Base-by-base conservation (phyloP, 2,329 filamentous ascomycete genomes). In the Hymenoscyphus fraxineus region DNA sequence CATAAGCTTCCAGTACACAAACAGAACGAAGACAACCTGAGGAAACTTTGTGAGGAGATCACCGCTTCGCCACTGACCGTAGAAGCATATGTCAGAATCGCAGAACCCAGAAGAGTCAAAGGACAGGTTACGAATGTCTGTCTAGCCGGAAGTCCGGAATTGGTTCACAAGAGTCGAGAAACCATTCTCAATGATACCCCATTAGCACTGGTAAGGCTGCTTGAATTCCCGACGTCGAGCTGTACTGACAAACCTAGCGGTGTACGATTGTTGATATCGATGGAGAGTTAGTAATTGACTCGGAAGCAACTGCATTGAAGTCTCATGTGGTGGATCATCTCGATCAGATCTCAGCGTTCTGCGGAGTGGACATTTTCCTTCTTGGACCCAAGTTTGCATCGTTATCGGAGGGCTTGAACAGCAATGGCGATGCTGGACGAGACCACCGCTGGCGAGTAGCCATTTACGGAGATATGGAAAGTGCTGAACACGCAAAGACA, bases 401-500 rank as follows among this genome's bases (percentile, higher is more conserved):
- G 13, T 88, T 96, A 70, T 88, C 89, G 56, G 87, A 89, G 63
- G 84, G 88, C 51, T 82, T 90, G 68, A 90, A 90, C 57, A 92
- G 91, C 69, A 87, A 88, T 75, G 85, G 86, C 38, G 88, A 95
- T 73, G 88, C 91, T 71, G 89, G 92, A 72, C 81, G 88, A 72
- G 93, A 97, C 77, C 91, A 95, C 77, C 88, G 94, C 71, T 93
- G 96, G 81, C 88, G 94, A 75, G 89, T 97, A 66, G 91, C 92
- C 72, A 96, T 99, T 69, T 99, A 95, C 73, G 94, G 95, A 62
- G 95, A 99, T 76, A 89, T 95, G 78, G 88, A 98, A 79, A 97
- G 93, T 70, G 90, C 92, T 35, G 95, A 99, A 78, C 94, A 98
- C 78, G 95, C 95, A 63, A 99, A 99, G 83, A 97, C 94, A 19